Percentiles rank a stretch among this genome's conserved stretches.
Evolutionary conservation across 495 filamentous ascomycete genomes (phyloP).

Genomic region (Cudoniella acicularis): DNA sequence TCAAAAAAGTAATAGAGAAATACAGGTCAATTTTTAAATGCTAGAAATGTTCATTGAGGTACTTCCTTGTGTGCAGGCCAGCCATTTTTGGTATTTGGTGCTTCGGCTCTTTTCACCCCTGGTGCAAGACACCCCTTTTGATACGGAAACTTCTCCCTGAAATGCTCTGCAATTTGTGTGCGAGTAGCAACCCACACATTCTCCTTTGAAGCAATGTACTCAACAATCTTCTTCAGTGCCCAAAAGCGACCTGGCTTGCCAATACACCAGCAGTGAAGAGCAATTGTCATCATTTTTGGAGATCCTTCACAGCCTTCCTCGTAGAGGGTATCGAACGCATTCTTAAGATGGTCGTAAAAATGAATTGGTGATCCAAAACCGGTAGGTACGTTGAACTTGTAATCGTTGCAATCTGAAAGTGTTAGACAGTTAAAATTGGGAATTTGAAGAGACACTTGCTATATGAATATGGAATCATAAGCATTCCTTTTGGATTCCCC

Average conservation of each 20-base stretch:
- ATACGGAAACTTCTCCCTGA: constrained; percentile 39
- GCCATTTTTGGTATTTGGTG: constrained; percentile 10
- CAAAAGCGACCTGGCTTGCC: constrained; percentile 39
- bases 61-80: constrained; percentile 20
- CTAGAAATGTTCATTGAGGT: background rate
- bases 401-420: constrained; percentile 35
- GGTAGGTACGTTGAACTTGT: constrained; percentile 36
- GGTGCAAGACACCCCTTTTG: constrained; percentile 22
- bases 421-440: constrained; percentile 4
- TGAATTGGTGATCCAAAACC: constrained; percentile 32
- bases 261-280: constrained; percentile 37
- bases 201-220: constrained; percentile 37
- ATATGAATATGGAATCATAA: constrained; percentile 38
- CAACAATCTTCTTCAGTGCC: constrained; percentile 41
- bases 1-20: constrained; percentile 29
- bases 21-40: too few relatives aligned
- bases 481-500: constrained; percentile 31
- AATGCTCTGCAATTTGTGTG: constrained; percentile 40
- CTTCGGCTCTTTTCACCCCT: constrained; percentile 20
- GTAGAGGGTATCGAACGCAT: constrained; percentile 38
- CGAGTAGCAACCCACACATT: constrained; percentile 45
- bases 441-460: constrained; percentile 1
- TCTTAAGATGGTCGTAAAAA: constrained; percentile 34
- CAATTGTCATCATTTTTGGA: constrained; percentile 46
- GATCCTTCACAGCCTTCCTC: constrained; percentile 36